Percentiles rank a stretch among this genome's conserved stretches.
Conservation (phyloP, 2,329 filamentous ascomycete species). For the Alternaria sp. region DNA sequence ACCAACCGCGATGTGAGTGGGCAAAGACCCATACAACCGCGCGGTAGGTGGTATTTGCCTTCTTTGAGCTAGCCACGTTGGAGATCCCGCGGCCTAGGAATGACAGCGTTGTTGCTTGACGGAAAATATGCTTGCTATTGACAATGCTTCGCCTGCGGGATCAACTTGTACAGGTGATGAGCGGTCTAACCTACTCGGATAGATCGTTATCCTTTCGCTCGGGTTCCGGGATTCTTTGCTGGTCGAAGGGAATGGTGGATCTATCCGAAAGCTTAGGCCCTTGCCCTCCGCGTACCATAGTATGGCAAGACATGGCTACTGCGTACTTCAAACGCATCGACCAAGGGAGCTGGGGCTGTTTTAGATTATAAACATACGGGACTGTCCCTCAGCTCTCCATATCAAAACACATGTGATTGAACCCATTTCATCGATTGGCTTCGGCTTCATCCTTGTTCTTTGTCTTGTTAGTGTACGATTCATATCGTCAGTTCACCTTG, state of each 20-base stretch:
- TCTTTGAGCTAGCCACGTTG: slow-evolving; percentile 39
- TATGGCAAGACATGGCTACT: slow-evolving; percentile 23
- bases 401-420: slow-evolving; percentile 16
- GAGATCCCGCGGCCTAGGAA: slow-evolving; percentile 23
- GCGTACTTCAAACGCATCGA: slow-evolving; percentile 28
- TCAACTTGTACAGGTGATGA: slow-evolving; percentile 9
- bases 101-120: slow-evolving; percentile 24
- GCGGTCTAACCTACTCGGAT: slow-evolving; percentile 4
- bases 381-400: slow-evolving; percentile 8
- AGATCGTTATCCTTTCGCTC: slow-evolving; percentile 28
- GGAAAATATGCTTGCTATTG: slow-evolving; percentile 24
- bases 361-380: slow-evolving; percentile 27
- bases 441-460: slow-evolving; percentile 31
- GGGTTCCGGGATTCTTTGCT: slow-evolving; percentile 25
- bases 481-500: slow-evolving; percentile 18
- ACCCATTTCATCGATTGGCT: slow-evolving; percentile 22
- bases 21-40: slow-evolving; percentile 15
- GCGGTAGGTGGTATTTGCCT: slow-evolving; percentile 31
- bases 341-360: slow-evolving; percentile 19
- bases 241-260: slow-evolving; percentile 18
- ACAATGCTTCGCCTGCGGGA: slow-evolving; percentile 10
- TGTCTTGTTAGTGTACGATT: slow-evolving; percentile 24
- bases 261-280: slow-evolving; percentile 28
- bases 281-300: slow-evolving; percentile 22
- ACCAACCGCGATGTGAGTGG: slow-evolving; percentile 5